Conservation (phyloP, 1,139 yeast genomes). For the Yarrowia galli region DNA sequence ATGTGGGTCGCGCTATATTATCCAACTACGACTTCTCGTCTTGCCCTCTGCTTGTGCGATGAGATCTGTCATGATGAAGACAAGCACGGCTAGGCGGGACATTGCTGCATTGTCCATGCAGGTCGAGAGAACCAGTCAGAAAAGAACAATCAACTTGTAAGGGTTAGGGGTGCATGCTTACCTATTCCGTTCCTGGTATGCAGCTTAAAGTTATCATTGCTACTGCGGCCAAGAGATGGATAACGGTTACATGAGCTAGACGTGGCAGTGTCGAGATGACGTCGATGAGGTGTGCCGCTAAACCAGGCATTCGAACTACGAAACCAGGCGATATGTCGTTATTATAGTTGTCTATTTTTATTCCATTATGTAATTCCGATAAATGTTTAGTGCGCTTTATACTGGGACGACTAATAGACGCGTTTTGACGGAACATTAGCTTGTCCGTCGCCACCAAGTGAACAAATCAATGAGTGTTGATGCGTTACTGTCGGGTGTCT, state of each 20-base stretch:
- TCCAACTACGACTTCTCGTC: neutral
- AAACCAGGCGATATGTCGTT: no score
- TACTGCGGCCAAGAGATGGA: slow-evolving; percentile 36
- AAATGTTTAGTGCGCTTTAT: neutral
- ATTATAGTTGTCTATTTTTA: neutral
- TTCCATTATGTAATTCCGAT: neutral
- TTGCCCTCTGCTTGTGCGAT: neutral
- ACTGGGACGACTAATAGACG: neutral
- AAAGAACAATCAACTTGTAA: slow-evolving; percentile 27
- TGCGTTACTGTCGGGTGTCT: neutral
- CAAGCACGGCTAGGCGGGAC: slow-evolving; percentile 28
- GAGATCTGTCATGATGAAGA: neutral
- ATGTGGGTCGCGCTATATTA: neutral
- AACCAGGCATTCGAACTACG: no score
- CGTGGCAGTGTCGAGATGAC: slow-evolving; percentile 6
- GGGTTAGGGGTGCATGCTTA: slow-evolving; percentile 14
- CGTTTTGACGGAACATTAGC: neutral
- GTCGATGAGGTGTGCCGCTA: neutral
- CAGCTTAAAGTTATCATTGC: slow-evolving; percentile 36
- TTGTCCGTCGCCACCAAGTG: slow-evolving; percentile 11
- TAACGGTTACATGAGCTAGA: slow-evolving; percentile 5
- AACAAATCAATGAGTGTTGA: neutral
- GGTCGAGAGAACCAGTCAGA: slow-evolving; percentile 12
- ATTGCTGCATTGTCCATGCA: slow-evolving; percentile 35
- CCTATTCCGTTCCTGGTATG: slow-evolving; percentile 29